Conservation (phyloP, 2,329 filamentous ascomycete genomes). For the Hawksworthiomyces lignivorus region DNA sequence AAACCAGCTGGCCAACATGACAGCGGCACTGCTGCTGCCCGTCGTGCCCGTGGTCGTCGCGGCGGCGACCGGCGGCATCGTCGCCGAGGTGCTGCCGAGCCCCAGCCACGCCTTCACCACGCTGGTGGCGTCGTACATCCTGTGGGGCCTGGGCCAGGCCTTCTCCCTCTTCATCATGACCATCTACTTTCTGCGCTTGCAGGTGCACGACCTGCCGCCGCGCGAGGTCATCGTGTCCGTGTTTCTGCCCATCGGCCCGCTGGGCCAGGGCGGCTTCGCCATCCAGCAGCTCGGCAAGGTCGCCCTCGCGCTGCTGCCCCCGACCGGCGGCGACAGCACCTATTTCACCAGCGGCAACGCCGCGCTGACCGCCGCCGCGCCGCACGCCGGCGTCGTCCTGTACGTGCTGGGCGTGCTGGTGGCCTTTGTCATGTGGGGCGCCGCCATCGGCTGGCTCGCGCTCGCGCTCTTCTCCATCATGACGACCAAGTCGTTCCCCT, state of each 20-base stretch:
- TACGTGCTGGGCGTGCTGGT: conserved; percentile 42
- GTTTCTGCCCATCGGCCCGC: conserved; percentile 54
- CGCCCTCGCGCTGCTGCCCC: conserved; percentile 24
- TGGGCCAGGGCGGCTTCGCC: conserved; percentile 54
- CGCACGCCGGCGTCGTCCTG: conserved; percentile 41
- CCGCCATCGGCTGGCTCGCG: conserved; percentile 26
- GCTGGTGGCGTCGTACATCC: conserved; percentile 55
- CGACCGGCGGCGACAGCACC: conserved; percentile 14
- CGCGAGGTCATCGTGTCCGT: conserved; percentile 57
- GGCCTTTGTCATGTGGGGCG: conserved; percentile 27
- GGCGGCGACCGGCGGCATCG: conserved; percentile 54
- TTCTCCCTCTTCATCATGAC: conserved; percentile 56
- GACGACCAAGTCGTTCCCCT: conserved; percentile 27
- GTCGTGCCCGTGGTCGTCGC: conserved; percentile 57
- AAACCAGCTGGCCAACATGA: conserved; percentile 37
- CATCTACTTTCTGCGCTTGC: conserved; percentile 63
- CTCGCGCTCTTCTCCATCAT: conserved; percentile 24
- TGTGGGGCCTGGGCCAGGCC: conserved; percentile 56
- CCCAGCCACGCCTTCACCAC: conserved; percentile 50
- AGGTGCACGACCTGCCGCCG: conserved; percentile 57
- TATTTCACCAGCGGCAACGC: conserved; percentile 21
- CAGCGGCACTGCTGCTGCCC: conserved; percentile 53
- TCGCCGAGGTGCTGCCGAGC: conserved; percentile 53
- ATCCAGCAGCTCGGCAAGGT: conserved; percentile 35
- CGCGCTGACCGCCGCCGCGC: conserved; percentile 29